Base-by-base conservation (phyloP, 2,329 filamentous ascomycete genomes). In the Zymoseptoria crescenta region DNA sequence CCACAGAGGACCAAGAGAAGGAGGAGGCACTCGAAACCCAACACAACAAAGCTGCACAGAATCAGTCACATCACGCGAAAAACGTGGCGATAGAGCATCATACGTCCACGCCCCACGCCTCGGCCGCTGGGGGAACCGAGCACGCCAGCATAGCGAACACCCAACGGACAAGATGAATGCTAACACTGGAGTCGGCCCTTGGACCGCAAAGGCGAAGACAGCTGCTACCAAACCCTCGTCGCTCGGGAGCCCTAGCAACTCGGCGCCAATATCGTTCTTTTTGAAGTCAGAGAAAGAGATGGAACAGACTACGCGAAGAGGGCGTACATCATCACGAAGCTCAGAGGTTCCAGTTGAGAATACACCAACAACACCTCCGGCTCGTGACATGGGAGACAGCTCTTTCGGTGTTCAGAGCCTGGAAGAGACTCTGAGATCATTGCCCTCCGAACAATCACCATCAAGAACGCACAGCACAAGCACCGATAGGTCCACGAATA, bases 401-500 rank as follows among this genome's bases (percentile, higher is more conserved):
- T 78, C 76, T 50, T 84, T 80, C 67, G 82, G 82, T 2, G 81
- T 85, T 1, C 78, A 83, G 64, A 85, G 82, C 65, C 71, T 85
- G 29, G 77, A 79, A 49, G 81, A 83, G 53, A 78, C 80, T 1
- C 72, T 83, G 13, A 75, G 75, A 50, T 74, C 76, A 27, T 73
- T 75, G 67, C 69, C 69, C 8, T 58, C 60, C 51, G 67, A 69
- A 27, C 70, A 56, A 58, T 63, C 55, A 35, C 55, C 67, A 19
- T 69, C 65, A 19, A 58, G 68, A 51, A 65, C 63, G 7, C 56
- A 59, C 30, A 71, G 68, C 64, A 65, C 62, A 51, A 64, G 58
- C 57, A 67, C 58, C 55, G 64, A 67, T 20, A 55, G 55, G 30
- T 60, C 59, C 21, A 60, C 60, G n/a, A 55, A 64, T 10, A 59